Evolutionary conservation across 495 filamentous ascomycete species (phyloP).

Genomic region (Diplogelasinospora grovesii): DNA sequence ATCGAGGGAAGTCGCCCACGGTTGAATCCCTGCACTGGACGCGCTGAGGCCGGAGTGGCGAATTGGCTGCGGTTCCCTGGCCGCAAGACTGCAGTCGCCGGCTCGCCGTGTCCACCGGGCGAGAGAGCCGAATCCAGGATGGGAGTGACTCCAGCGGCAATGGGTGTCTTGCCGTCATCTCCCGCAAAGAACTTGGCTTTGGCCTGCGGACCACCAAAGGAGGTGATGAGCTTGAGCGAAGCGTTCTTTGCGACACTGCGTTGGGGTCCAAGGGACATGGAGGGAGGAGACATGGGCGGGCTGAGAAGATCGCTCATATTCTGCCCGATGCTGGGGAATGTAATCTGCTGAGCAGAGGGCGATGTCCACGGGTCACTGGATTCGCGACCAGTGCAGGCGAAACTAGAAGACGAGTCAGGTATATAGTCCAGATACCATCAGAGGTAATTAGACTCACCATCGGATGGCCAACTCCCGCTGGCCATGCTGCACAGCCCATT

Average conservation of each 20-base stretch:
- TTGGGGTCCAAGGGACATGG: conserved; percentile 43
- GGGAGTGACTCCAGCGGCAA: conserved; percentile 73
- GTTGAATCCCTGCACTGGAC: conserved; percentile 62
- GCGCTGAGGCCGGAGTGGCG: conserved; percentile 64
- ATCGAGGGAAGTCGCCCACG: conserved; percentile 74
- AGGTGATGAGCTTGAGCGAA: conserved; percentile 88
- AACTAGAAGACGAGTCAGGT: conserved; percentile 36
- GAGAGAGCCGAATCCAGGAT: conserved; percentile 89
- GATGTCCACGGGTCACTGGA: conserved; percentile 77
- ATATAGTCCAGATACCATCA: neutral
- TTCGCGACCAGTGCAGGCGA: conserved; percentile 72
- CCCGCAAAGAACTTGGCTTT: conserved; percentile 62
- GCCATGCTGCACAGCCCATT: conserved; percentile 76
- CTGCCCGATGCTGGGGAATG: conserved; percentile 42
- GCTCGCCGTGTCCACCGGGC: conserved; percentile 51
- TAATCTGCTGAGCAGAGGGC: conserved; percentile 65
- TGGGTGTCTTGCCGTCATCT: conserved; percentile 68
- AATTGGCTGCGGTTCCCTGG: conserved; percentile 45
- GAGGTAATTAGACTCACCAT: conserved; percentile 45
- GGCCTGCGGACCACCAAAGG: conserved; percentile 56
- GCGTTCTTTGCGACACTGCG: conserved; percentile 65
- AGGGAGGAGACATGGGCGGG: conserved; percentile 52
- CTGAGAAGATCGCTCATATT: conserved; percentile 49
- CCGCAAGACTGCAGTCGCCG: conserved; percentile 60
- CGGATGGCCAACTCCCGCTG: conserved; percentile 87